These are phyloP conservation scores for Stephania japonica DNA, from an alignment of 164 flowering plant species.

Conservation along the genomic window DNA sequence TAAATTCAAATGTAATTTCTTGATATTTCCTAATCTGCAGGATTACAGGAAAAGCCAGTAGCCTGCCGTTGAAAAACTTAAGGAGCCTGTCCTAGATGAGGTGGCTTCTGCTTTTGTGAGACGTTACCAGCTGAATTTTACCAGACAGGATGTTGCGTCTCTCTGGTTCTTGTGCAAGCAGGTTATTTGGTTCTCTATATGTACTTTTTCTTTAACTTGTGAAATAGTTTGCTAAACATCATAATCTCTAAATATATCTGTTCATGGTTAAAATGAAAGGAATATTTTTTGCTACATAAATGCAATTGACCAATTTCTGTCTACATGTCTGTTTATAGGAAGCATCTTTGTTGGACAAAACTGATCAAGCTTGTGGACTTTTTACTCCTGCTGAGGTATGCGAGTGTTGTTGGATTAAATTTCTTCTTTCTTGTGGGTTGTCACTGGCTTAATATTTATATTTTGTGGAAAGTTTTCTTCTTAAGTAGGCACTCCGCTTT, in stretches of 20 bases:
- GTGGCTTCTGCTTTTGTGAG: conserved; percentile 38
- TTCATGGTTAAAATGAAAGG: neutral
- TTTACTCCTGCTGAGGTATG: conserved; percentile 72
- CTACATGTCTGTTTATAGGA: conserved; percentile 41
- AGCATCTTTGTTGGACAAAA: conserved; percentile 70
- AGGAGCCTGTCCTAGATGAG: conserved; percentile 73
- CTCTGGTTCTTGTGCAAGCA: conserved; percentile 96
- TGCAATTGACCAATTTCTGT: neutral
- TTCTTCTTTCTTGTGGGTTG: neutral
- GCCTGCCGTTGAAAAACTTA: conserved; percentile 73
- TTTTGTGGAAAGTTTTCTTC: no score
- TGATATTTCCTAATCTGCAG: conserved; percentile 30
- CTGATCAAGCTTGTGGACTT: conserved; percentile 83
- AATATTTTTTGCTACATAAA: neutral
- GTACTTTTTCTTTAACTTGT: neutral
- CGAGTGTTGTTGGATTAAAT: neutral
- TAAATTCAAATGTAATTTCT: neutral
- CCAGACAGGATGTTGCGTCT: conserved; percentile 53
- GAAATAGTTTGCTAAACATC: neutral
- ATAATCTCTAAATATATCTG: neutral
- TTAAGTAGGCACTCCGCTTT: no score
- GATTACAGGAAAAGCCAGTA: conserved; percentile 54
- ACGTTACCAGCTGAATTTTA: conserved; percentile 65
- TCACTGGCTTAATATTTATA: neutral
- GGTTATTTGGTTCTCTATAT: conserved; percentile 29